Percentiles rank a stretch among this genome's conserved stretches.
Evolutionary conservation across 257 asterid species (phyloP).

Genomic region (Prunella vulgaris): DNA sequence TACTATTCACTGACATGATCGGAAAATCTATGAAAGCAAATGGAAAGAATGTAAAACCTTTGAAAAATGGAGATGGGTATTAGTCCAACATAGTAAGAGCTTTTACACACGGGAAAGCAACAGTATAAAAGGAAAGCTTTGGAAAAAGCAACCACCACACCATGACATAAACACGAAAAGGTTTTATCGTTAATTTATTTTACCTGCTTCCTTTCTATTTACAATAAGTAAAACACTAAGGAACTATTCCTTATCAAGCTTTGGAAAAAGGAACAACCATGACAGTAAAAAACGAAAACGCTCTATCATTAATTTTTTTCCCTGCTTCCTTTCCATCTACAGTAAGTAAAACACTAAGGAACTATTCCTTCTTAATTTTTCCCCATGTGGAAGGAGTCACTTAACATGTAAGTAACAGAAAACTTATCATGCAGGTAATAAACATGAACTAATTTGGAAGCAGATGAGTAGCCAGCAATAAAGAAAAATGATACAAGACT

Average conservation of each 20-base stretch:
- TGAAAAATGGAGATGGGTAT: background rate
- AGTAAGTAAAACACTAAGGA: background rate
- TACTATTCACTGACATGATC: background rate
- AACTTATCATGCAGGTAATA: background rate
- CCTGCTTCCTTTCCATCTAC: background rate
- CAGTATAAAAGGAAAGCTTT: background rate
- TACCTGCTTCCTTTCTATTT: background rate
- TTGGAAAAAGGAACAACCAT: too few relatives aligned
- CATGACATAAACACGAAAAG: background rate
- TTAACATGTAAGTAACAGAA: constrained; percentile 13
- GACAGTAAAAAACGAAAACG: background rate
- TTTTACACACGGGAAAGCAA: background rate
- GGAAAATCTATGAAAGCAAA: background rate
- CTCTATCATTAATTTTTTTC: background rate
- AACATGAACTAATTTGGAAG: background rate
- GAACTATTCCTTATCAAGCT: background rate
- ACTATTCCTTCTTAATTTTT: background rate
- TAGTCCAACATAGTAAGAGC: background rate
- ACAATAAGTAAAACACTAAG: background rate
- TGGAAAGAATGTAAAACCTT: background rate
- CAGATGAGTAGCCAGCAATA: constrained; percentile 3
- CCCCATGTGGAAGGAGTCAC: background rate
- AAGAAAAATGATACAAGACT: background rate
- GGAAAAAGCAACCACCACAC: background rate
- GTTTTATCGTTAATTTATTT: background rate